Conservation (phyloP, 2,329 filamentous ascomycete genomes). For the Dactylellina sp. region DNA sequence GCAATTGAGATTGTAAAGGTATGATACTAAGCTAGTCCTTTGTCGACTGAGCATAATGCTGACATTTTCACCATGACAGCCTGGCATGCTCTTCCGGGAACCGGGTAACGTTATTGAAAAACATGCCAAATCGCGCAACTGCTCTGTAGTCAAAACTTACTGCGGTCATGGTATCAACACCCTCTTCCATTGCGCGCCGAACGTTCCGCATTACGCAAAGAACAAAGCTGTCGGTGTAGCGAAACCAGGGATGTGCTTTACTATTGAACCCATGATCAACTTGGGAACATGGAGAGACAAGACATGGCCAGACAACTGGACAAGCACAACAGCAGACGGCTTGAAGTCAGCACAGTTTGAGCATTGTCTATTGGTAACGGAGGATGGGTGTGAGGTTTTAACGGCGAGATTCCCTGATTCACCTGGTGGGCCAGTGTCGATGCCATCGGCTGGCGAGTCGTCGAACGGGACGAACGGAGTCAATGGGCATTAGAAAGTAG, state of each 20-base stretch:
- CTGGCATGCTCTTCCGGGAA: conserved; percentile 89
- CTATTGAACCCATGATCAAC: conserved; percentile 98
- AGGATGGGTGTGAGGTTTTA: conserved; percentile 82
- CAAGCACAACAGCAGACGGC: conserved; percentile 90
- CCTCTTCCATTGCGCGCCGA: conserved; percentile 92
- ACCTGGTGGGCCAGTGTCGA: conserved; percentile 77
- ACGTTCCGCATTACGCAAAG: conserved; percentile 96
- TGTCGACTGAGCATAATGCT: neutral
- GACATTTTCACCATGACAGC: conserved; percentile 63
- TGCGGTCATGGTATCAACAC: conserved; percentile 96
- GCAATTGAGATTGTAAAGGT: conserved; percentile 87
- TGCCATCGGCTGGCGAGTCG: conserved; percentile 65
- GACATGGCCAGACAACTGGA: conserved; percentile 99
- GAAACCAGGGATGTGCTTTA: conserved; percentile 98
- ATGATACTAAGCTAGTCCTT: neutral
- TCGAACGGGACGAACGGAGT: conserved; percentile 51
- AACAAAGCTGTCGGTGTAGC: conserved; percentile 96
- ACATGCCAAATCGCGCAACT: conserved; percentile 84
- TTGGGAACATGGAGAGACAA: conserved; percentile 90
- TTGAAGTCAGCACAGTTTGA: conserved; percentile 93
- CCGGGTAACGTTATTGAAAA: conserved; percentile 97
- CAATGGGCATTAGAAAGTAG: conserved; percentile 10
- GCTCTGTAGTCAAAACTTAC: conserved; percentile 94
- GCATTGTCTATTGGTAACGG: conserved; percentile 85
- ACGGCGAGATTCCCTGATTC: conserved; percentile 79